Base-by-base conservation (phyloP, 2,329 filamentous ascomycete species). In the Fusarium virguliforme region DNA sequence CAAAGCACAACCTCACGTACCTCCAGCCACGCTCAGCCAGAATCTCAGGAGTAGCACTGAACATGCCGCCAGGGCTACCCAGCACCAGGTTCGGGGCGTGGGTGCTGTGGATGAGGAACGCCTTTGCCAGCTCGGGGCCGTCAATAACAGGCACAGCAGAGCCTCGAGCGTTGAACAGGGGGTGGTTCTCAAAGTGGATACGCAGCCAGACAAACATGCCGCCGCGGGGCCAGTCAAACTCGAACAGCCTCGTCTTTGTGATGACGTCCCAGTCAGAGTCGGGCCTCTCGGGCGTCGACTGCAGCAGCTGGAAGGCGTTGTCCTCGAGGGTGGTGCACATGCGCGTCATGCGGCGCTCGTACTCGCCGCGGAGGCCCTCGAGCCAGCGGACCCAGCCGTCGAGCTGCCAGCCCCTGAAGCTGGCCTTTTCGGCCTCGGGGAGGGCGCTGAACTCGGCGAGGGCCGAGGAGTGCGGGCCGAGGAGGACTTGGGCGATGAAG, bases 191-290 rank as follows among this genome's bases (percentile, higher is more conserved):
- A 74, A 94, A 92, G 77, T 90, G 86, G 67, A 96, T 82, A 62
- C 88, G 86, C 4, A 97, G 76, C 95, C 95, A 98, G 62, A 97
- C 81, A 80, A 97, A 98, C 94, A 98, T 98, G 77, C 95, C 95
- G 37, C 91, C 95, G 30, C 92, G 88, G 1, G 95, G 94, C 86
- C 92, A 94, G 73, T 87, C 82, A 77, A 97, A 97, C 50, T 90
- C 88, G 80, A 91, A 93, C 72, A 97, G 87, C 66, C 87, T 86
- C 1, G 88, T 91, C 81, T 92, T 94, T 75, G 91, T 90, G 51
- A 97, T 87, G 65, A 95, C 87, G 65, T 91, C 88, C 91, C 93
- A 96, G 64, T 92, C 92, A 41, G 87, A 82, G 37, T 85, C 83
- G n/a, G 76, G 64, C 32, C 81, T 81, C 48, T 82, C 74, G 3